Base-by-base conservation (phyloP, 441 rosid species). In the Rhodomyrtus psidioides region DNA sequence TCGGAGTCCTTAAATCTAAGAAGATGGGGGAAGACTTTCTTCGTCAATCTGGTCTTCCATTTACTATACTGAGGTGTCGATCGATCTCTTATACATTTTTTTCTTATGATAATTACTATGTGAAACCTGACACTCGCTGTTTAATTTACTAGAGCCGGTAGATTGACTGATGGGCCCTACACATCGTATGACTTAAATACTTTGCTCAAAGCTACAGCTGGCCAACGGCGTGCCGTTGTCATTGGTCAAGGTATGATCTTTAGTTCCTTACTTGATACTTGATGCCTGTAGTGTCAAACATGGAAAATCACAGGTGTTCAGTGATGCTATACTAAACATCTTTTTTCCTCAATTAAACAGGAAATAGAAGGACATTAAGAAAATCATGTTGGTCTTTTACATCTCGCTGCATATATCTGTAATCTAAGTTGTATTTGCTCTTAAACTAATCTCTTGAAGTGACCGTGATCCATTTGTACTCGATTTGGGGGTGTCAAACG, bases 131-230 rank as follows among this genome's bases (percentile, higher is more conserved):
- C 55, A 53, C 51, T 85, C 1, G 17, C 21, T 83, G 44, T 83
- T 23, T 39, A 10, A 55, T 55, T 79, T 57, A 42, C 85, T 91
- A 97, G 99, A 92, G 88, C 99, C 1, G 99, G 97, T 85, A 96
- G 98, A 92, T 92, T 97, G 92, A 97, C 99, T 9, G 99, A 97
- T 89, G 99, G 99, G 34, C 99, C 99, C 82, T 97, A 97, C 93
- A 97, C 99, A 15, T 97, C 99, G n/a, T 97, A 96, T 89, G 99
- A 97, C 93, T 92, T 97, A 53, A 97, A 97, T 88, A 96, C 99
- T 84, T 89, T 97, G 93, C 98, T 97, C 84, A 92, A 97, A 93
- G 98, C 98, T 86, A 96, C 99, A 84, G 94, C 99, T 23, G 99
- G 99, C 53, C 83, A 96, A 88, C 90, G 99, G 28, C 95, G 95